Base-by-base conservation (phyloP, 805 yeast species). In the Ogataea haglerorum region DNA sequence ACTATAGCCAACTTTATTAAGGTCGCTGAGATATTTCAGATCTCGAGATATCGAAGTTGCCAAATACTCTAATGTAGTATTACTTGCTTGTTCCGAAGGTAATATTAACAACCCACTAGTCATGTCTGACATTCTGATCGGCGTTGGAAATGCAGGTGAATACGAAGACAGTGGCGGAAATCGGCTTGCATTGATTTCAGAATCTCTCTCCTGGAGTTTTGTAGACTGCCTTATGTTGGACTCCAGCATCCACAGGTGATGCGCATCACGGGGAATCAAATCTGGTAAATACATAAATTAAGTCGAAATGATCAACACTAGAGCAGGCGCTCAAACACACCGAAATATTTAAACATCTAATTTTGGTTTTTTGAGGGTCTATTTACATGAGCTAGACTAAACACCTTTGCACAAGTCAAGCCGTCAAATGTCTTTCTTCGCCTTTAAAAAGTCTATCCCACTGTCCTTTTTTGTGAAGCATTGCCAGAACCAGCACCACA, bases 381-480 rank as follows among this genome's bases (percentile, higher is more conserved):
- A 37, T 40, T 36, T 37, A 36, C 43, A 38, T 3, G 40, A 18
- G 16, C n/a, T 17, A 38, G 19, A 38, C n/a, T 23, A 38, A 26
- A 38, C 36, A 33, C 19, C 36, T 29, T 32, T 38, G 27, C 32
- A 38, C 36, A 38, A 36, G 22, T n/a, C 14, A 14, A 10, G 42
- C 33, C 7, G 30, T 12, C 15, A 39, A n/a, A 23, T 12, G 10
- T 3, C 21, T n/a, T 5, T 59, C 54, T 10, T 55, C 62, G 4
- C 49, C 44, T 5, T 43, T 43, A 12, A 70, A 69, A 18, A 82
- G 53, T 70, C 85, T 73, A 57, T 89, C 95, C 97, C 97, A 91
- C 59, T 89, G 88, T 5, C 96, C 96, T 60, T 82, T 82, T 64
- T 93, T 93, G 63, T 93, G 98, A 37, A 93, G 61, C 89, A 93